These are phyloP conservation scores for Xylaria sp. DNA, from an alignment of 2,329 filamentous ascomycete species.

Conservation along the genomic window DNA sequence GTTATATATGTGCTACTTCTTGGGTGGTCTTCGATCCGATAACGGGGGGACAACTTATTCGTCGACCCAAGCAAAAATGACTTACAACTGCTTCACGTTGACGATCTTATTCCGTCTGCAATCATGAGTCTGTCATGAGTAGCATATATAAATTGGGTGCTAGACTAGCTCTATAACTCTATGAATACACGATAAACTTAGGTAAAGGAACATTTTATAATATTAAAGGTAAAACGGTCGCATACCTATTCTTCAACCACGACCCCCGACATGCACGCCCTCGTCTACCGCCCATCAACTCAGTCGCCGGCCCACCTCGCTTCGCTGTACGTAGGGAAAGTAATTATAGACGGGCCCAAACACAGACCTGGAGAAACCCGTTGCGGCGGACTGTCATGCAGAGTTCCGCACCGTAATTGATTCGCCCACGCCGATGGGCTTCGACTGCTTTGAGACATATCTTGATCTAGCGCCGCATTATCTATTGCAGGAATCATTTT, in stretches of 20 bases:
- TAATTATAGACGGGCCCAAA: slow-evolving; percentile 31
- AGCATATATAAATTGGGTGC: no score
- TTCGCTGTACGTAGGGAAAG: neutral
- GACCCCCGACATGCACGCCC: slow-evolving; percentile 7
- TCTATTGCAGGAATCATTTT: neutral
- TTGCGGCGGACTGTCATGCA: slow-evolving; percentile 24
- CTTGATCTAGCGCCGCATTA: neutral
- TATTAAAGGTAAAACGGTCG: neutral
- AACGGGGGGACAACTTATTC: neutral
- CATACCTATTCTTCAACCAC: neutral
- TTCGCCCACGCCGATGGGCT: slow-evolving; percentile 12
- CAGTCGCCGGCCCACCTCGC: neutral
- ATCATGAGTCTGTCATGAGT: no score
- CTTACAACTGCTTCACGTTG: neutral
- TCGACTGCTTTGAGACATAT: neutral
- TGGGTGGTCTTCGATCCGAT: neutral
- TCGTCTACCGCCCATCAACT: slow-evolving; percentile 25
- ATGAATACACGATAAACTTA: neutral
- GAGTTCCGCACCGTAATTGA: slow-evolving; percentile 7
- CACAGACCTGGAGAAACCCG: slow-evolving; percentile 24
- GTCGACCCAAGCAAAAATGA: neutral
- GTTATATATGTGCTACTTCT: neutral
- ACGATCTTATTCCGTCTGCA: neutral
- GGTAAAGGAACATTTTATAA: neutral
- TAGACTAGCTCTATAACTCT: no score